Evolutionary conservation across 1,284 basidiomycete genomes (phyloP).

Genomic region (Singerocomus rubriflavus): DNA sequence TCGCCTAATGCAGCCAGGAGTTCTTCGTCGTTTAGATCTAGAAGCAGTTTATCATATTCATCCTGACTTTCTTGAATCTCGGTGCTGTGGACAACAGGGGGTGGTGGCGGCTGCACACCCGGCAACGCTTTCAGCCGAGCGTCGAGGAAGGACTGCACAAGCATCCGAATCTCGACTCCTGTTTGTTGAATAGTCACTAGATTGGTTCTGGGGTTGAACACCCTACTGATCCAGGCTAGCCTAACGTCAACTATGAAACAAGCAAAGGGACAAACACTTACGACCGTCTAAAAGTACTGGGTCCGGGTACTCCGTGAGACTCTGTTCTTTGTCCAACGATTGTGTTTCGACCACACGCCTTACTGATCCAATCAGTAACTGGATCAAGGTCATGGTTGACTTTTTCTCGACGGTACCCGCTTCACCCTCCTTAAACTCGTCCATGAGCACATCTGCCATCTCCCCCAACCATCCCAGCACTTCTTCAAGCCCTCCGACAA

Average conservation of each 20-base stretch:
- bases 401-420: conserved; percentile 10
- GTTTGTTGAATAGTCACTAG: conserved; percentile 34
- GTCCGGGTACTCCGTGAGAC: conserved; percentile 57
- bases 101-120: conserved; percentile 39
- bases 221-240: conserved; percentile 60
- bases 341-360: conserved; percentile 58
- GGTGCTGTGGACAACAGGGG: conserved; percentile 21
- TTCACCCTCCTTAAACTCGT: conserved; percentile 48
- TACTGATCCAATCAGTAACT: conserved; percentile 60
- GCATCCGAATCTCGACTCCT: conserved; percentile 28
- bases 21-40: conserved; percentile 61
- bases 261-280: conserved; percentile 35
- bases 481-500: conserved; percentile 47
- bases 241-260: conserved; percentile 9
- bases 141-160: conserved; percentile 66
- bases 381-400: conserved; percentile 36
- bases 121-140: conserved; percentile 54
- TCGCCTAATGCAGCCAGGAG: conserved; percentile 52
- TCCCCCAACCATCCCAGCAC: conserved; percentile 69
- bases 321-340: conserved; percentile 36
- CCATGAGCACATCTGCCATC: conserved; percentile 56
- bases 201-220: conserved; percentile 50
- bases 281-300: conserved; percentile 57
- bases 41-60: conserved; percentile 51
- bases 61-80: conserved; percentile 78